phyloP scores from a whole-genome alignment of 768 basidiomycete genomes.

The Royoungia palumana region DNA sequence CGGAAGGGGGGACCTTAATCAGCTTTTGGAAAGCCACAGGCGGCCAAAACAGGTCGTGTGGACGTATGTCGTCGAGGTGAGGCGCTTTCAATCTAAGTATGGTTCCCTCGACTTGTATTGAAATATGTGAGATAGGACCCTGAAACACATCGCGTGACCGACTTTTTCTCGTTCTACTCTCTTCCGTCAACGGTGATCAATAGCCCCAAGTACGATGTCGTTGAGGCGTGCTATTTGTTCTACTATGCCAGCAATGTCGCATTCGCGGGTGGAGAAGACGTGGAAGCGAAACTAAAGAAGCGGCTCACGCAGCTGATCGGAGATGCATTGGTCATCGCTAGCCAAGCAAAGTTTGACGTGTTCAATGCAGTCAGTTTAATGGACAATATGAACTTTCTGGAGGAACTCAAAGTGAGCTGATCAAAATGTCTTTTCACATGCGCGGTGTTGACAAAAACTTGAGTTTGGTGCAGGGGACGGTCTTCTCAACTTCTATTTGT shows the following conservation, averaged over 20 bases:
- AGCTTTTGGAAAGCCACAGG: slow-evolving; percentile 33
- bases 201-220: slow-evolving; percentile 60
- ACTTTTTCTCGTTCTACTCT: slow-evolving; percentile 96
- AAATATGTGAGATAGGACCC: slow-evolving; percentile 57
- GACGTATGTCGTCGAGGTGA: slow-evolving; percentile 91
- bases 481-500: slow-evolving; percentile 85
- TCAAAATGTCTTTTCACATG: not conserved
- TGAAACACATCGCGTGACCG: slow-evolving; percentile 78
- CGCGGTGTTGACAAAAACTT: slow-evolving; percentile 6
- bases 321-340: slow-evolving; percentile 80
- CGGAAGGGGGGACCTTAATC: slow-evolving; percentile 61
- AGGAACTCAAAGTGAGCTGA: slow-evolving; percentile 71
- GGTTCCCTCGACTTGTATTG: not conserved
- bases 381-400: slow-evolving; percentile 84
- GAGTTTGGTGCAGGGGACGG: slow-evolving; percentile 96
- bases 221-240: slow-evolving; percentile 93
- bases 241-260: slow-evolving; percentile 88
- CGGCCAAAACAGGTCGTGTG: slow-evolving; percentile 86
- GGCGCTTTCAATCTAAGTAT: not conserved
- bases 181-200: slow-evolving; percentile 92
- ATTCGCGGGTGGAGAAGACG: slow-evolving; percentile 58
- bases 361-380: slow-evolving; percentile 93
- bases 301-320: slow-evolving; percentile 69
- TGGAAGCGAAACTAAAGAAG: slow-evolving; percentile 59
- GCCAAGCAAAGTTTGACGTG: slow-evolving; percentile 88